Conservation (phyloP, 805 yeast genomes). For the Metschnikowia baotianmanensis region DNA sequence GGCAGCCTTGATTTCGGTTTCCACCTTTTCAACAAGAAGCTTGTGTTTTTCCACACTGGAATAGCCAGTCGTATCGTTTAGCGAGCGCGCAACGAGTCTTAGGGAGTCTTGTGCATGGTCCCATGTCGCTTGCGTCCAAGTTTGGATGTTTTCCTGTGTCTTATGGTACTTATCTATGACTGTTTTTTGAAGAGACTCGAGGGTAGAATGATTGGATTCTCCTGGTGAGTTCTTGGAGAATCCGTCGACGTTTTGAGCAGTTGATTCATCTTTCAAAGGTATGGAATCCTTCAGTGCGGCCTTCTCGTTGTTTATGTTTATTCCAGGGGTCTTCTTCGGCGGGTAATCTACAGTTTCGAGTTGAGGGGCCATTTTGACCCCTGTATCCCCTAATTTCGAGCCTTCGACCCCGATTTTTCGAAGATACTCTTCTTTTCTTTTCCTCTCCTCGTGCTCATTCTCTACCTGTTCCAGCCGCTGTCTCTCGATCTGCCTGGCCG, state of each 20-base stretch:
- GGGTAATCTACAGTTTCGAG: too few species aligned
- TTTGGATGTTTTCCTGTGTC: slow-evolving; percentile 32
- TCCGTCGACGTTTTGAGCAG: too few species aligned
- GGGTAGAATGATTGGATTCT: background rate
- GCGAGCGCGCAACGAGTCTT: slow-evolving; percentile 58
- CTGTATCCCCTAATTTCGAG: too few species aligned
- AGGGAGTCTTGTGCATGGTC: slow-evolving; percentile 57
- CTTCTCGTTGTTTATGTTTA: too few species aligned
- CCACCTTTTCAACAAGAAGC: slow-evolving; percentile 54
- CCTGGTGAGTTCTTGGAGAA: background rate
- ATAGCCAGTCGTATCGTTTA: slow-evolving; percentile 93
- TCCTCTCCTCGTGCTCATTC: background rate
- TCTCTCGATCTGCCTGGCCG: slow-evolving; percentile 13
- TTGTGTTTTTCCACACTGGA: slow-evolving; percentile 73
- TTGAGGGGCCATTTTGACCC: too few species aligned
- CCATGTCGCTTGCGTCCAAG: slow-evolving; percentile 47
- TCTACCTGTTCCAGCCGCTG: slow-evolving; percentile 3
- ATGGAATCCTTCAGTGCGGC: too few species aligned
- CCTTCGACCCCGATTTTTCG: background rate
- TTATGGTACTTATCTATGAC: slow-evolving; percentile 42
- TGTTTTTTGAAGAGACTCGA: slow-evolving; percentile 23
- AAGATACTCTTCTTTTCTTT: background rate
- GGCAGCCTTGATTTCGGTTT: slow-evolving; percentile 46
- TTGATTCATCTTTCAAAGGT: too few species aligned
- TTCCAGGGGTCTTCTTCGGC: too few species aligned